Evolutionary conservation across 164 flowering plant genomes (phyloP), one percentile per base, ranked within the genome.

Genomic region (Umbilicus rupestris): DNA sequence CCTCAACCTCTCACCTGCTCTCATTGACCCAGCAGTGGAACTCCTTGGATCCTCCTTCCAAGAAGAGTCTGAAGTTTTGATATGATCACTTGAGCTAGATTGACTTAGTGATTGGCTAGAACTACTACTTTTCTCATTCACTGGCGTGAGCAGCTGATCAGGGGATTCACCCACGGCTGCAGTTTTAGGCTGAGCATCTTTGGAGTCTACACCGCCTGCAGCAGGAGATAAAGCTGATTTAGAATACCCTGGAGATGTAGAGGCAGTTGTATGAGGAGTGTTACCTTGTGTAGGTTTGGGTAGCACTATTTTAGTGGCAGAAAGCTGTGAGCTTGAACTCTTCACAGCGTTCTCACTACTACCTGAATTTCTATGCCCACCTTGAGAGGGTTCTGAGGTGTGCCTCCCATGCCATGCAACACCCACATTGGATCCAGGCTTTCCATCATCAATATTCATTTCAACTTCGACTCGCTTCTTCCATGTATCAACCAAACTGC

Each of bases 381-480:
- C 81, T 67, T 84, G 85, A 73, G 87, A 73, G 67, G 76, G 76
- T 35, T 86, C 96, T 29, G 89, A 62, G 68, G 70, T 71, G 3
- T 77, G 68, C 68, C 83, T 87, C n/a, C 81, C 76, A 49, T 88
- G 74, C 92, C 90, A 89, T n/a, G 84, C 64, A 66, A 73, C 89
- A 66, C 76, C 80, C 70, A 78, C 90, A 67, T 55, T 77, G 1
- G 83, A 76, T 24, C 86, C 87, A 74, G 97, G 81, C 66, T 90
- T 90, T 8, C 85, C 87, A 78, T 90, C 97, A 64, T 46, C 81
- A 16, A 76, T 81, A 65, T 83, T 83, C 96, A 91, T 87, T 78
- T 94, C 99, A 67, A 77, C 78, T 60, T 91, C 96, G 70, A 94
- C 99, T 45, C 99, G 88, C 74, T 87, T 94, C 85, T 94, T 94